Conservation (phyloP, 257 asterid genomes). For the Scutellaria minor region DNA sequence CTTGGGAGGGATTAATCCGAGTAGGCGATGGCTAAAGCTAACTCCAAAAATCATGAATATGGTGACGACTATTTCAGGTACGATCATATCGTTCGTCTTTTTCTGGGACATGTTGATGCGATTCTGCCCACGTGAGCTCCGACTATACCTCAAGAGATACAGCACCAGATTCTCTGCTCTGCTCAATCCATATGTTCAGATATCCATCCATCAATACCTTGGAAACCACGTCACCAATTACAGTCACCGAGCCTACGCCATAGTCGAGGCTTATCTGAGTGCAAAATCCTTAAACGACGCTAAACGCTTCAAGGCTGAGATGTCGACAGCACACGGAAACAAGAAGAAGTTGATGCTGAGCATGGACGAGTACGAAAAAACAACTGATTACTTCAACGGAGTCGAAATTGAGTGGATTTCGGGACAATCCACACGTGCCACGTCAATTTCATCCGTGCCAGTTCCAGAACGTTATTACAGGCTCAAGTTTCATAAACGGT, state of each 20-base stretch:
- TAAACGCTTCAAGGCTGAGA: slow-evolving; percentile 57
- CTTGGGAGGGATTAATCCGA: no score
- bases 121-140: slow-evolving; percentile 51
- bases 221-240: slow-evolving; percentile 40
- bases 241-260: slow-evolving; percentile 48
- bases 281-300: slow-evolving; percentile 39
- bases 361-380: slow-evolving; percentile 55
- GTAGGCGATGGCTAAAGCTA: no score
- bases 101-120: slow-evolving; percentile 47
- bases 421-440: slow-evolving; percentile 26
- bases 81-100: slow-evolving; percentile 45
- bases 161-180: slow-evolving; percentile 31
- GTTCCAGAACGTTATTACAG: slow-evolving; percentile 44
- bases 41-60: slow-evolving; percentile 27
- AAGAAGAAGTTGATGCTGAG: slow-evolving; percentile 42
- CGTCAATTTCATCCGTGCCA: slow-evolving; percentile 9
- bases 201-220: slow-evolving; percentile 53
- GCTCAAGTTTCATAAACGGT: slow-evolving; percentile 40
- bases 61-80: slow-evolving; percentile 29
- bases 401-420: slow-evolving; percentile 46
- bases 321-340: slow-evolving; percentile 27
- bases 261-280: slow-evolving; percentile 57
- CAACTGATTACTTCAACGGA: slow-evolving; percentile 43
- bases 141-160: slow-evolving; percentile 28
- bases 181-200: slow-evolving; percentile 47